Conservation (phyloP, 176 grass and related monocot species). For the Musa itinerans region DNA sequence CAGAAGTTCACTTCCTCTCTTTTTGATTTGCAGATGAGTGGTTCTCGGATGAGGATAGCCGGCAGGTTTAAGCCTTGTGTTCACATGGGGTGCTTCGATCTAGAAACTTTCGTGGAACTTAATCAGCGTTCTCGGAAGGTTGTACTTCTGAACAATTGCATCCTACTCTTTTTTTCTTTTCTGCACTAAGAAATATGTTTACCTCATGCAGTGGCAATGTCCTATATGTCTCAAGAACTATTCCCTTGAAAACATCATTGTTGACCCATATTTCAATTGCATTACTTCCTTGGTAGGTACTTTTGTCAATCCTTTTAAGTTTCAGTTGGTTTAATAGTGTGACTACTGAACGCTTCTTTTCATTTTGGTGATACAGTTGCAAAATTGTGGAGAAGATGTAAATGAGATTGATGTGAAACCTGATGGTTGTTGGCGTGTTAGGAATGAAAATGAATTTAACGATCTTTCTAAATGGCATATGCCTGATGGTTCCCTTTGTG, state of each 20-base stretch:
- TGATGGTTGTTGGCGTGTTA: conserved; percentile 89
- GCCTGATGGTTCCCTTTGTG: conserved; percentile 62
- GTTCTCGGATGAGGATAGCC: conserved; percentile 74
- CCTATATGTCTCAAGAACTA: conserved; percentile 95
- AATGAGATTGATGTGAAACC: conserved; percentile 95
- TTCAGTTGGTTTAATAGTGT: neutral
- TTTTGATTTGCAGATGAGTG: conserved; percentile 64
- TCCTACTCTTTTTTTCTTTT: conserved; percentile 5
- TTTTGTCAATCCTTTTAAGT: neutral
- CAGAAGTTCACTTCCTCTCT: neutral
- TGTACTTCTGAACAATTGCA: neutral
- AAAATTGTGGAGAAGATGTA: conserved; percentile 55
- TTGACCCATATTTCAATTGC: conserved; percentile 88
- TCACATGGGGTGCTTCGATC: conserved; percentile 98
- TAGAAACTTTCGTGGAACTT: conserved; percentile 88
- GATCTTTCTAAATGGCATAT: conserved; percentile 81
- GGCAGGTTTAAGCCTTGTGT: conserved; percentile 85
- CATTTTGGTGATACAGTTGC: conserved; percentile 37
- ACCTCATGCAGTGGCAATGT: conserved; percentile 87
- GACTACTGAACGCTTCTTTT: conserved; percentile 14
- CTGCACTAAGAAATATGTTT: conserved; percentile 24
- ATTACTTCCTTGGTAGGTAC: conserved; percentile 78
- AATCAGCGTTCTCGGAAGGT: conserved; percentile 97
- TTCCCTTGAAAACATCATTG: conserved; percentile 78
- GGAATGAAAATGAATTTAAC: conserved; percentile 52